Conservation (phyloP, 495 filamentous ascomycete species). For the Pyrenula aspistea region DNA sequence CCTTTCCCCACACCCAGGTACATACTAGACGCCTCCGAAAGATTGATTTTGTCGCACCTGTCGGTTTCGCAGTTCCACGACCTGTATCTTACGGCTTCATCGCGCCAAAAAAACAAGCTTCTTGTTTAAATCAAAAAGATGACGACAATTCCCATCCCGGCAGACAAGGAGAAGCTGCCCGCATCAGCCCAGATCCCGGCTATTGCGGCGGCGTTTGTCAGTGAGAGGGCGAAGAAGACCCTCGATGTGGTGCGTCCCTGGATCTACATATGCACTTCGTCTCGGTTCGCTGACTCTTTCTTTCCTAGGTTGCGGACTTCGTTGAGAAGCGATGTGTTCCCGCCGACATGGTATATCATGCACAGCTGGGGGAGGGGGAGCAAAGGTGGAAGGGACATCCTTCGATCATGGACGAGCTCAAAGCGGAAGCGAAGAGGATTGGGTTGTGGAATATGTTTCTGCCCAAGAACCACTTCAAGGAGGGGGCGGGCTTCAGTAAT, state of each 20-base stretch:
- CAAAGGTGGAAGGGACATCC: conserved; percentile 71
- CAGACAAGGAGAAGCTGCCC: conserved; percentile 32
- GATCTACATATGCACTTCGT: too few species aligned
- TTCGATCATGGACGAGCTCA: conserved; percentile 73
- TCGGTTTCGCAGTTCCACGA: too few species aligned
- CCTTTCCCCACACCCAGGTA: neutral
- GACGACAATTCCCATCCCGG: neutral
- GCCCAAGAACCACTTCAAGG: conserved; percentile 84
- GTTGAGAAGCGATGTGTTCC: conserved; percentile 94
- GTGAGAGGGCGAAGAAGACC: conserved; percentile 68
- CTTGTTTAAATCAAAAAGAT: too few species aligned
- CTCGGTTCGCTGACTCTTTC: conserved; percentile 16
- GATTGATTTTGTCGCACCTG: too few species aligned
- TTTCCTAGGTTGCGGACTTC: conserved; percentile 72
- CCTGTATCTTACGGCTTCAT: too few species aligned
- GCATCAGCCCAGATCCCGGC: conserved; percentile 52
- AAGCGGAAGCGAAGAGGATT: conserved; percentile 68
- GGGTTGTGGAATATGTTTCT: conserved; percentile 99
- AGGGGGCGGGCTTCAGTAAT: conserved; percentile 84
- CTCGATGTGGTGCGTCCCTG: conserved; percentile 41
- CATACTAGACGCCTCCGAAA: too few species aligned
- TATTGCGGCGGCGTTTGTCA: conserved; percentile 56
- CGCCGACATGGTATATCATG: conserved; percentile 64
- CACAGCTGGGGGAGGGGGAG: conserved; percentile 65
- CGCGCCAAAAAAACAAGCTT: too few species aligned